Conservation (phyloP, 176 grass and related monocot species). For the Leersia perrieri region DNA sequence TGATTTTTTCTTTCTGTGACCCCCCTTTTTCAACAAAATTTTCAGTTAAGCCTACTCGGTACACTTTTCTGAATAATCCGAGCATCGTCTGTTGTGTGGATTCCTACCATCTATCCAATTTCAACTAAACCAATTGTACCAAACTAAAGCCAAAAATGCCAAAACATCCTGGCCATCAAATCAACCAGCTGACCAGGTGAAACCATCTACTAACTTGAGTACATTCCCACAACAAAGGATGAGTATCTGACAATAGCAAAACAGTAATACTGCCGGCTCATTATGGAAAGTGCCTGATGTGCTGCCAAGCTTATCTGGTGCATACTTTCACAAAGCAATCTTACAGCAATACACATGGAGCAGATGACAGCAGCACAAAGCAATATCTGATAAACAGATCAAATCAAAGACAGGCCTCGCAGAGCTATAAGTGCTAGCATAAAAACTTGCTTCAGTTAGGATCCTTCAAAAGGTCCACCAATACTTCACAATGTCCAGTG, state of each 20-base stretch:
- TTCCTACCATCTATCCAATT: background rate
- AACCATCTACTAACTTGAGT: conserved; percentile 9
- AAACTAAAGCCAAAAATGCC: background rate
- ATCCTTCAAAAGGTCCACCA: conserved; percentile 11
- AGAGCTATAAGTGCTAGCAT: background rate
- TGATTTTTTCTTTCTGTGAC: background rate
- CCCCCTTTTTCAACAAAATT: background rate
- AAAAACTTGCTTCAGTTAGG: background rate
- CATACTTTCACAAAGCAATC: background rate
- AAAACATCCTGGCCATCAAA: background rate
- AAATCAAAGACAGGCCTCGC: background rate
- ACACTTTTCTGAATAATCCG: conserved; percentile 3
- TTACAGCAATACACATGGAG: background rate
- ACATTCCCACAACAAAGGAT: background rate
- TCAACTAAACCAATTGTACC: conserved; percentile 25
- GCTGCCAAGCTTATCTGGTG: conserved; percentile 15
- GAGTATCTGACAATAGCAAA: background rate
- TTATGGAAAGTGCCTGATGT: conserved; percentile 19
- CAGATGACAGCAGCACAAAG: background rate
- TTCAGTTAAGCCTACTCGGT: background rate
- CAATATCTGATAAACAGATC: conserved; percentile 6
- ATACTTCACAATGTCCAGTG: background rate
- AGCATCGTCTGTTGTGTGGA: background rate
- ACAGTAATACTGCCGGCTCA: conserved; percentile 2
- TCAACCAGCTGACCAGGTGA: background rate